Base-by-base conservation (phyloP, 176 grass and related monocot species). In the Carex parvula region DNA sequence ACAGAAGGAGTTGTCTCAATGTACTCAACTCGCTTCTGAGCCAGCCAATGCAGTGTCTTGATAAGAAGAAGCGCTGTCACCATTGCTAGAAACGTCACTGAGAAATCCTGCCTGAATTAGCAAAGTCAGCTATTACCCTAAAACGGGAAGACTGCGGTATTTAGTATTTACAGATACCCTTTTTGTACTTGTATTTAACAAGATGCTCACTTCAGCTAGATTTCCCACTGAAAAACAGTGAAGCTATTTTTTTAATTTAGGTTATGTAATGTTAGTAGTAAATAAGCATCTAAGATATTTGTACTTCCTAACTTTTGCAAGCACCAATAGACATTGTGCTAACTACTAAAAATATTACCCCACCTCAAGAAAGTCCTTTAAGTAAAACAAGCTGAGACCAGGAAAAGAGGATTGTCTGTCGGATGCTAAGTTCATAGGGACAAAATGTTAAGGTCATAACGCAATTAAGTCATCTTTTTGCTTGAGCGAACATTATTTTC, bases 51-150 rank as follows among this genome's bases (percentile, higher is more conserved):
- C 84, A 93, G 88, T 0, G 90, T 87, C 81, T 94, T 98, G 61
- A 94, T 84, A 8, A 98, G 83, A 24, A 94, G 86, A 70, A 98
- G 89, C 6, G 91, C 90, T 3, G 91, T 89, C 20, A 93, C 95
- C 96, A 95, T 92, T 60, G 91, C 84, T 2, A 99, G 91, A 88
- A 95, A 99, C 8, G 91, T 15, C 64, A 99, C 93, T 0, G 96
- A 99, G 87, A 99, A 99, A 9, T 99, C 96, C 89, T 99, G 96
- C 8, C 96, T 89, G 76, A 95, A 76, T 95, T 90, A 79, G 96
- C 91, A 64, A 95, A 77, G 72, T 55, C 20, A 55, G 48, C 20
- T 15, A 72, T 21, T 20, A 11, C 17, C 8, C 2, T 16, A 46
- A 21, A 74, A 74, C 4, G 44, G 4, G 22, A 42, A 16, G 13